Conservation (phyloP, 2,329 filamentous ascomycete genomes). For the Pseudogymnoascus sp. region DNA sequence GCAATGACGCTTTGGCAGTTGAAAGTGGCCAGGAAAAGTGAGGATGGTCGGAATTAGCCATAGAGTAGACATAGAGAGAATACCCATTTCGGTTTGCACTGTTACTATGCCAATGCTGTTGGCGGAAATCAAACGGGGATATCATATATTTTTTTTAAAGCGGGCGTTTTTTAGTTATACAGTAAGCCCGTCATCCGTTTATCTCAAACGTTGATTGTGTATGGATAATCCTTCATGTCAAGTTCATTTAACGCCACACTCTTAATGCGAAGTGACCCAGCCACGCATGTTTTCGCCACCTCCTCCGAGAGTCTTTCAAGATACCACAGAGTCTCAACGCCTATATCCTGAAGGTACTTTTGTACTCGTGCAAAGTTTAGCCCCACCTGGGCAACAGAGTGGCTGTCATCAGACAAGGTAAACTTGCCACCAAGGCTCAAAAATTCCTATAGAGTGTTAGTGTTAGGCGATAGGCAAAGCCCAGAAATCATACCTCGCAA, state of each 20-base stretch:
- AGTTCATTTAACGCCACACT: neutral
- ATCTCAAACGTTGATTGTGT: neutral
- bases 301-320: neutral
- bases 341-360: constrained; percentile 58
- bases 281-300: neutral
- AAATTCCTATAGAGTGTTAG: constrained; percentile 48
- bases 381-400: constrained; percentile 79
- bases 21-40: neutral
- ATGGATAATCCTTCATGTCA: neutral
- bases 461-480: constrained; percentile 5
- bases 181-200: neutral
- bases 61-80: neutral
- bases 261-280: neutral
- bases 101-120: constrained; percentile 40
- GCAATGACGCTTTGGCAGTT: neutral
- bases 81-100: constrained; percentile 34
- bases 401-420: constrained; percentile 90
- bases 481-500: constrained; percentile 54
- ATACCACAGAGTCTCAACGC: constrained; percentile 52
- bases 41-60: neutral
- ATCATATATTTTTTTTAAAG: neutral
- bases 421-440: constrained; percentile 66
- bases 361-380: constrained; percentile 69
- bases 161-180: neutral
- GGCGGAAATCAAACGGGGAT: constrained; percentile 39